Conservation (phyloP, 2,329 filamentous ascomycete species). For the Phoma herbarum region DNA sequence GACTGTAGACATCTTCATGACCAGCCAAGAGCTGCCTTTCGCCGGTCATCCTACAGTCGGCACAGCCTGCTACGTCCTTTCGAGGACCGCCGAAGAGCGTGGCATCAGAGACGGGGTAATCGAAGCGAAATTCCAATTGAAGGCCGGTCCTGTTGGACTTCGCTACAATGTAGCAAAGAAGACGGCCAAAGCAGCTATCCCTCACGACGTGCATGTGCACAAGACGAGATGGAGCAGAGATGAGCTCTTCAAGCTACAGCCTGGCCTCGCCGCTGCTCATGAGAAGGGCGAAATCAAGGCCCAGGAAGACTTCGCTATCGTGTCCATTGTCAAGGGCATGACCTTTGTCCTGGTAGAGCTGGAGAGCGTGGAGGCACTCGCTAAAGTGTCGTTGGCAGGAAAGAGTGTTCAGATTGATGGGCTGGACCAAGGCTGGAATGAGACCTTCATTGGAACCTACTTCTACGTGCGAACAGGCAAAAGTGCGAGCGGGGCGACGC, state of each 20-base stretch:
- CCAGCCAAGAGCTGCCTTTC: slow-evolving; percentile 62
- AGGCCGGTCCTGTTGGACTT: slow-evolving; percentile 56
- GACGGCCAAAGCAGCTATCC: slow-evolving; percentile 69
- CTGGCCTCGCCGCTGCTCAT: slow-evolving; percentile 41
- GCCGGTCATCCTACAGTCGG: slow-evolving; percentile 67
- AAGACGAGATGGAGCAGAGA: slow-evolving; percentile 32
- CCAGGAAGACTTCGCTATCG: slow-evolving; percentile 44
- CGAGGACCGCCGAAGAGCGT: slow-evolving; percentile 36
- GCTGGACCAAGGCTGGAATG: slow-evolving; percentile 61
- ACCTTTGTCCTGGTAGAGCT: slow-evolving; percentile 74
- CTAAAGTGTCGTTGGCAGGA: slow-evolving; percentile 50
- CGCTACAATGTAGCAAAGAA: slow-evolving; percentile 52
- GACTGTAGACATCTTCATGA: slow-evolving; percentile 65
- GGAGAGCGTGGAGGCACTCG: slow-evolving; percentile 66
- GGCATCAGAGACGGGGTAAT: slow-evolving; percentile 33
- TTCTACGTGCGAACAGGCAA: slow-evolving; percentile 64
- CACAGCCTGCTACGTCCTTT: slow-evolving; percentile 59
- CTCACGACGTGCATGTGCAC: slow-evolving; percentile 66
- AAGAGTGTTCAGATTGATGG: slow-evolving; percentile 44
- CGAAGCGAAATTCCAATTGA: slow-evolving; percentile 53
- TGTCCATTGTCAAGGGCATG: slow-evolving; percentile 74
- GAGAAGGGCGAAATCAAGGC: slow-evolving; percentile 22
- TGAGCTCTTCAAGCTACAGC: slow-evolving; percentile 47
- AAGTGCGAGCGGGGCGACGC: slow-evolving; percentile 34
- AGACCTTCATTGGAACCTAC: slow-evolving; percentile 64